Evolutionary conservation across 208 protist genomes (phyloP).

Genomic region (Crithidia fasciculata): DNA sequence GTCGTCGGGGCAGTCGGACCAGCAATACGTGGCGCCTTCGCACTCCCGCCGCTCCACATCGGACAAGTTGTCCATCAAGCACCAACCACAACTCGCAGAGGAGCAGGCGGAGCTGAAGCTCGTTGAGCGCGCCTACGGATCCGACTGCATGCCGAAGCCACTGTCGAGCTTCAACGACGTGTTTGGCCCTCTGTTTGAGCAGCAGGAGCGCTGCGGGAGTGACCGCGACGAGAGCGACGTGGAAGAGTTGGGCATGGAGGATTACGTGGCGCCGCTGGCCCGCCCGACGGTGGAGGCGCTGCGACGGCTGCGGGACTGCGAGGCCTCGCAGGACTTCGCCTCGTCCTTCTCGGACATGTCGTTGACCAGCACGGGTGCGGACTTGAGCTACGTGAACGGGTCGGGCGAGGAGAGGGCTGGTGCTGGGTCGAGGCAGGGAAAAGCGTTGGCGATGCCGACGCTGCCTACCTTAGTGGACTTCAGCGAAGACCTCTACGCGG

Average conservation of each 20-base stretch:
- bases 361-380: slow-evolving; percentile 1
- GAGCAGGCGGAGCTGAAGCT: slow-evolving; percentile 50
- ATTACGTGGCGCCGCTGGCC: slow-evolving; percentile 14
- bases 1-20: slow-evolving; percentile 4
- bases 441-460: background rate
- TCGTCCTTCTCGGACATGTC: slow-evolving; percentile 8
- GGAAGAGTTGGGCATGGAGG: slow-evolving; percentile 26
- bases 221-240: slow-evolving; percentile 47
- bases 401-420: background rate
- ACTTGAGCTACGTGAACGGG: background rate
- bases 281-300: background rate
- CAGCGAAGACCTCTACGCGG: slow-evolving; percentile 13
- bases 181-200: slow-evolving; percentile 52
- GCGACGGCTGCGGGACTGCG: slow-evolving; percentile 4
- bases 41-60: slow-evolving; percentile 14
- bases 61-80: slow-evolving; percentile 20
- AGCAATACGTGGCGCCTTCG: slow-evolving; percentile 10
- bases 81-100: slow-evolving; percentile 36
- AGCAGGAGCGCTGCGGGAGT: slow-evolving; percentile 65
- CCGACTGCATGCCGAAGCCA: slow-evolving; percentile 36
- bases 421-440: background rate
- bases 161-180: slow-evolving; percentile 45
- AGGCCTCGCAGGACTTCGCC: background rate
- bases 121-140: slow-evolving; percentile 39
- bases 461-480: slow-evolving; percentile 12